These are phyloP conservation scores for Coniochaeta pulveracea DNA, from an alignment of 2,329 filamentous ascomycete genomes.

Conservation along the genomic window DNA sequence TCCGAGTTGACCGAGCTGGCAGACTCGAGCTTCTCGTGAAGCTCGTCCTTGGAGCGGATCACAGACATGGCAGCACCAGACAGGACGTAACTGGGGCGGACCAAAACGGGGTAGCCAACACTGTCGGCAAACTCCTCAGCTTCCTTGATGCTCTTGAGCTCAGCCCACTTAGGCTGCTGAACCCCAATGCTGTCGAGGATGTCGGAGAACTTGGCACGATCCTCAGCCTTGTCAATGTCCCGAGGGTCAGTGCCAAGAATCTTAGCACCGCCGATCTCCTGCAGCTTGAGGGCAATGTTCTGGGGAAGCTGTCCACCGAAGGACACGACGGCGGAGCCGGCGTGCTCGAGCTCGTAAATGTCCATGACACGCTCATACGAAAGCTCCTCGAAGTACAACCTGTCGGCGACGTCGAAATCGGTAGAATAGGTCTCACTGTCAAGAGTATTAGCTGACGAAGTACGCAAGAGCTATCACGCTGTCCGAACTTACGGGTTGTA, in stretches of 20 bases:
- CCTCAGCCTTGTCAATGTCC: conserved; percentile 96
- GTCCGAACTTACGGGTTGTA: conserved; percentile 26
- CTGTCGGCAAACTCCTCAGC: conserved; percentile 77
- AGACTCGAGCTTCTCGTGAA: conserved; percentile 89
- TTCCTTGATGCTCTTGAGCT: conserved; percentile 78
- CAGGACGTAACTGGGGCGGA: conserved; percentile 89
- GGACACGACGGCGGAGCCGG: conserved; percentile 83
- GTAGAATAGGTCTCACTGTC: conserved; percentile 76
- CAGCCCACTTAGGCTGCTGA: conserved; percentile 96
- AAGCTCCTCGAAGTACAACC: conserved; percentile 92
- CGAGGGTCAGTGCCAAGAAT: conserved; percentile 80
- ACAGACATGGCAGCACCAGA: conserved; percentile 98
- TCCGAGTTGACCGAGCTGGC: conserved; percentile 87
- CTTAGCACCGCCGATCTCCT: conserved; percentile 81
- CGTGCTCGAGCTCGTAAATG: conserved; percentile 86
- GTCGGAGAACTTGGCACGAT: conserved; percentile 95
- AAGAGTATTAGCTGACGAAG: no score
- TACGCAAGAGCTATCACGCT: background rate
- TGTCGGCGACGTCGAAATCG: conserved; percentile 82
- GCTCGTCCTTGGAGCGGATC: conserved; percentile 75
- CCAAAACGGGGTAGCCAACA: conserved; percentile 88
- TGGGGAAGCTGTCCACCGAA: conserved; percentile 94
- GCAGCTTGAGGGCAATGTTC: conserved; percentile 90
- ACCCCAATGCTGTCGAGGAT: conserved; percentile 95
- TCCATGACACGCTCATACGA: conserved; percentile 98